A percentile compares a stretch with the other conserved stretches of the same genome.
Conservation (phyloP, 2,329 filamentous ascomycete species). For the Sporothrix dimorphospora region DNA sequence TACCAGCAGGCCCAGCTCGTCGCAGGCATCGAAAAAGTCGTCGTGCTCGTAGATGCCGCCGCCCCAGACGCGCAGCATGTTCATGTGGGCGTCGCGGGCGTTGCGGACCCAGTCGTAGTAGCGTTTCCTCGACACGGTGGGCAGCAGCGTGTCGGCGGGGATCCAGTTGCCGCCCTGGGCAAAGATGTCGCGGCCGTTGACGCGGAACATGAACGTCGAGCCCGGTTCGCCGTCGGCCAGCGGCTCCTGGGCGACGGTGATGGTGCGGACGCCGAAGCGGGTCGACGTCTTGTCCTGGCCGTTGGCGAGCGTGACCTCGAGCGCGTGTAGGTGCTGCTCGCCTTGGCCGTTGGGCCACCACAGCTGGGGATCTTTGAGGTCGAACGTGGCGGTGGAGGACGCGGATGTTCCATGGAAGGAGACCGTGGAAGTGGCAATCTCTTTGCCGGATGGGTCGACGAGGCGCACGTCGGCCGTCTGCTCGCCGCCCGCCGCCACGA, state of each 20-base stretch:
- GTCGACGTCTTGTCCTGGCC: conserved; percentile 54
- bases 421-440: not conserved
- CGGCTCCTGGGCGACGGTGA: conserved; percentile 59
- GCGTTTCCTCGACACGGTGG: conserved; percentile 65
- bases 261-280: conserved; percentile 69
- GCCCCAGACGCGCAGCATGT: conserved; percentile 82
- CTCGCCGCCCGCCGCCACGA: conserved; percentile 46
- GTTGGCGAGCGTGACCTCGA: conserved; percentile 61
- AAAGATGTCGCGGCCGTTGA: conserved; percentile 77
- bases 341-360: conserved; percentile 83
- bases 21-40: conserved; percentile 71
- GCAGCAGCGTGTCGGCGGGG: conserved; percentile 77
- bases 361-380: conserved; percentile 62
- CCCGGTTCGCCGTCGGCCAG: conserved; percentile 61
- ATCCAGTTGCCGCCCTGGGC: conserved; percentile 88
- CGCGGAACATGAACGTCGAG: conserved; percentile 75
- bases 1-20: conserved; percentile 69
- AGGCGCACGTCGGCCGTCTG: conserved; percentile 27
- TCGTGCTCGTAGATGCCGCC: conserved; percentile 72
- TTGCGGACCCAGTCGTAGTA: conserved; percentile 77
- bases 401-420: not conserved
- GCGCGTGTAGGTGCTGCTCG: conserved; percentile 70
- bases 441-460: not conserved
- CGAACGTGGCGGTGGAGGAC: conserved; percentile 44
- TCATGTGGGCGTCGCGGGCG: conserved; percentile 75